Percentiles rank a stretch among this genome's conserved stretches.
Evolutionary conservation across 345 rosid genomes (phyloP).

Genomic region (Euphorbia pulcherrima): DNA sequence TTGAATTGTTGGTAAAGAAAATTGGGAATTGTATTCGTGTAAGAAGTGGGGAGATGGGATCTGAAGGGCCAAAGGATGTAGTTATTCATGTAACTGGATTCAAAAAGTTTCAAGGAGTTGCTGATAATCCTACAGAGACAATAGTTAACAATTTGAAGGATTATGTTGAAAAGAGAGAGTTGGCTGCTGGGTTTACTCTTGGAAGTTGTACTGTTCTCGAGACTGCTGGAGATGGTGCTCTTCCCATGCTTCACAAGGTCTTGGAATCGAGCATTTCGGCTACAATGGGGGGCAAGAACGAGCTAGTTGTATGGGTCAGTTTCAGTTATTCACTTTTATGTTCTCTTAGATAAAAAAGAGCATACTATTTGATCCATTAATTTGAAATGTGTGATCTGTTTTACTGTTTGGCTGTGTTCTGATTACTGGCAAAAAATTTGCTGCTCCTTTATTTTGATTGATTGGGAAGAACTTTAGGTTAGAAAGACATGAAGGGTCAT

Average conservation of each 20-base stretch:
- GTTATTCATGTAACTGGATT: slow-evolving; percentile 73
- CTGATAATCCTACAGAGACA: slow-evolving; percentile 72
- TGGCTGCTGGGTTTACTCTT: slow-evolving; percentile 57
- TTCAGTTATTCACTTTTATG: slow-evolving; percentile 2
- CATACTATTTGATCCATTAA: not conserved
- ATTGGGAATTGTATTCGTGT: slow-evolving; percentile 39
- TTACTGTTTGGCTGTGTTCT: too few relatives aligned
- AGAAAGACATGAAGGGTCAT: too few relatives aligned
- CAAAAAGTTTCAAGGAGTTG: slow-evolving; percentile 72
- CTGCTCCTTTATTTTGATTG: too few relatives aligned
- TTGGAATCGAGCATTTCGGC: slow-evolving; percentile 51
- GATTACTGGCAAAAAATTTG: too few relatives aligned
- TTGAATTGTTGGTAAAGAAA: slow-evolving; percentile 3
- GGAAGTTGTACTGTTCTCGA: slow-evolving; percentile 73
- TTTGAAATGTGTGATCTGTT: not conserved
- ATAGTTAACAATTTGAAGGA: slow-evolving; percentile 53
- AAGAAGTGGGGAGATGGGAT: slow-evolving; percentile 51
- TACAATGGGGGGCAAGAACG: slow-evolving; percentile 20
- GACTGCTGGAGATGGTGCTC: slow-evolving; percentile 72
- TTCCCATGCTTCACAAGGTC: slow-evolving; percentile 46
- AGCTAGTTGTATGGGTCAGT: slow-evolving; percentile 72
- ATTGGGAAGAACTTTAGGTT: too few relatives aligned
- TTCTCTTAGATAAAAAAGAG: not conserved
- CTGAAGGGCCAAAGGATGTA: slow-evolving; percentile 63
- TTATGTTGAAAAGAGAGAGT: slow-evolving; percentile 46